Evolutionary conservation across 1,139 yeast genomes (phyloP).

Genomic region (Sugiyamaella grinbergsii): DNA sequence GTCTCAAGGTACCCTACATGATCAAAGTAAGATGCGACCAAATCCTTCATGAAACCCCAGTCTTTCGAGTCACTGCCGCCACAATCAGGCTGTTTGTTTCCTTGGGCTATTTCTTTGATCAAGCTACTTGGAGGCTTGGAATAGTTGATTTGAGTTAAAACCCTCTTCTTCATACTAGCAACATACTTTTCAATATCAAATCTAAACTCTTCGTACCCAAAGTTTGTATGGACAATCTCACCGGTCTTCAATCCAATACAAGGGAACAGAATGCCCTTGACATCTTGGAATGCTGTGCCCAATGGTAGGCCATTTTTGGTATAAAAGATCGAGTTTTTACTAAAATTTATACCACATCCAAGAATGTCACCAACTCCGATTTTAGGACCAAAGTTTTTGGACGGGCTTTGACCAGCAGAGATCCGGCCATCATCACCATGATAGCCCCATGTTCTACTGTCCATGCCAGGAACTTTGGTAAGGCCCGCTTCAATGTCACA

Average conservation of each 20-base stretch:
- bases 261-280: constrained; percentile 49
- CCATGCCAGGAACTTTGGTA: constrained; percentile 50
- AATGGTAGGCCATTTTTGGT: constrained; percentile 78
- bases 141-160: constrained; percentile 29
- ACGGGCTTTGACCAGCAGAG: constrained; percentile 48
- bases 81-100: constrained; percentile 26
- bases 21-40: constrained; percentile 68
- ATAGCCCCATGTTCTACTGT: constrained; percentile 56
- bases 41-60: constrained; percentile 49
- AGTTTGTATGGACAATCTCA: constrained; percentile 61
- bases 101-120: not conserved
- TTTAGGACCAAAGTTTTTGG: constrained; percentile 48
- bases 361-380: constrained; percentile 63
- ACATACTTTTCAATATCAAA: constrained; percentile 74
- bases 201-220: constrained; percentile 66
- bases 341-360: constrained; percentile 83
- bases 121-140: constrained; percentile 17
- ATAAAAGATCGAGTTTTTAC: constrained; percentile 63
- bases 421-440: constrained; percentile 60
- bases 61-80: constrained; percentile 40
- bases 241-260: constrained; percentile 52
- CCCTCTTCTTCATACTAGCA: constrained; percentile 46
- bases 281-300: constrained; percentile 55
- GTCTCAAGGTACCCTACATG: constrained; percentile 75
- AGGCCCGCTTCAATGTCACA: constrained; percentile 38